phyloP scores from a whole-genome alignment of 2,329 filamentous ascomycete species.

The Cercospora sp. region DNA sequence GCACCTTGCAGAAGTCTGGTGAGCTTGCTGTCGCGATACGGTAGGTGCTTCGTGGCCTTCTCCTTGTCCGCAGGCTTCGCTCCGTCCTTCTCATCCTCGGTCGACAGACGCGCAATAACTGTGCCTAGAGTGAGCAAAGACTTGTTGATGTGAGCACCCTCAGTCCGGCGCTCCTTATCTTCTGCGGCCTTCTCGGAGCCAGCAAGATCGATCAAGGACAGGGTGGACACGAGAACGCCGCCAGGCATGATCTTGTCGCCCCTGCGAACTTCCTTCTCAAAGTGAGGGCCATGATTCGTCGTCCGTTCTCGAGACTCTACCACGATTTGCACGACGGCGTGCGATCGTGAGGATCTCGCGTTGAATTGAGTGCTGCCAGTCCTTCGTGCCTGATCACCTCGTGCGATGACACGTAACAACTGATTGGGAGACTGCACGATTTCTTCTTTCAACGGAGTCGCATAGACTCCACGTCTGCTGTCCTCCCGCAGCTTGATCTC shows the following conservation, averaged over 20 bases:
- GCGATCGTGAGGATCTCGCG: conserved; percentile 91
- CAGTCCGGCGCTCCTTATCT: conserved; percentile 86
- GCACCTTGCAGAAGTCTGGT: conserved; percentile 90
- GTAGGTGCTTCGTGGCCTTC: conserved; percentile 71
- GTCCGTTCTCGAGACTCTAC: conserved; percentile 92
- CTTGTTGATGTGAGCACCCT: conserved; percentile 98
- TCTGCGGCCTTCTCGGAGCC: conserved; percentile 96
- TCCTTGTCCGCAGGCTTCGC: conserved; percentile 64
- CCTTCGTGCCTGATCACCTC: conserved; percentile 85
- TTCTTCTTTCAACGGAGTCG: conserved; percentile 92
- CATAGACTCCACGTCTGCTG: conserved; percentile 93
- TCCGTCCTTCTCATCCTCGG: conserved; percentile 76
- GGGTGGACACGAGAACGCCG: conserved; percentile 89
- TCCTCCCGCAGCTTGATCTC: conserved; percentile 98
- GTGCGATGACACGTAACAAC: conserved; percentile 87
- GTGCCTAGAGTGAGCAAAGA: conserved; percentile 92
- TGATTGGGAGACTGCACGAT: conserved; percentile 98
- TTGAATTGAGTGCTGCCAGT: conserved; percentile 98
- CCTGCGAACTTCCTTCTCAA: conserved; percentile 63
- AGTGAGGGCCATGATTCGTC: conserved; percentile 37
- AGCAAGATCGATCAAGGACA: conserved; percentile 93
- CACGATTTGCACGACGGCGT: conserved; percentile 97
- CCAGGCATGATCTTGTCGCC: conserved; percentile 67
- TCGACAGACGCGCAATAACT: conserved; percentile 90
- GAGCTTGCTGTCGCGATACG: conserved; percentile 96